Evolutionary conservation across 129 eudicot species (phyloP).

Genomic region (Pittosporum tobira): DNA sequence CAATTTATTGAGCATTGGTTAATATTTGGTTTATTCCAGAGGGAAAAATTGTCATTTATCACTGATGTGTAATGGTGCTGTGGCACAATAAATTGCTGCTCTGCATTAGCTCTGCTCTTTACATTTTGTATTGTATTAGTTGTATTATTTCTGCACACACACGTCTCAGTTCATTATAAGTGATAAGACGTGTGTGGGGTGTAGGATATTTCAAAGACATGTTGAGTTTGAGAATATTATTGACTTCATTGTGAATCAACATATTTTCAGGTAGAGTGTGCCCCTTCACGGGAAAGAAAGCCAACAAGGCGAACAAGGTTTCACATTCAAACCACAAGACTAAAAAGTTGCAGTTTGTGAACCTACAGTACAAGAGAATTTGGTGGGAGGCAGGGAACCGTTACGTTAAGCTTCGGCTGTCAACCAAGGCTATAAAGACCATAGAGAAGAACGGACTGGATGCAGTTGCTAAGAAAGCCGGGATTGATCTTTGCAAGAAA

Average conservation of each 20-base stretch:
- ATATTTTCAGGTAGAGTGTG: slow-evolving; percentile 73
- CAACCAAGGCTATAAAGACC: slow-evolving; percentile 92
- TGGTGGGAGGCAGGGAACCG: slow-evolving; percentile 99
- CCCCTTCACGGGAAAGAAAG: slow-evolving; percentile 93
- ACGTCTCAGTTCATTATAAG: too few relatives aligned
- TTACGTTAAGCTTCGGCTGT: slow-evolving; percentile 63
- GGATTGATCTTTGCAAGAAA: slow-evolving; percentile 77
- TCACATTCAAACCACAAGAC: slow-evolving; percentile 90
- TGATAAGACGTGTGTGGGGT: too few relatives aligned
- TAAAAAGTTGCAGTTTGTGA: slow-evolving; percentile 74
- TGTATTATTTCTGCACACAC: too few relatives aligned
- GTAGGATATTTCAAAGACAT: not conserved
- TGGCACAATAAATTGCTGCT: too few relatives aligned
- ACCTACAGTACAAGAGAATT: slow-evolving; percentile 73
- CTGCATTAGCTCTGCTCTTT: too few relatives aligned
- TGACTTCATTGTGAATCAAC: not conserved
- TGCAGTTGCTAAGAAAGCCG: slow-evolving; percentile 95
- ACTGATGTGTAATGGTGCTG: too few relatives aligned
- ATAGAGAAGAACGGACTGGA: slow-evolving; percentile 91
- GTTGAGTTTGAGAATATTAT: too few relatives aligned
- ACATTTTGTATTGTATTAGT: too few relatives aligned
- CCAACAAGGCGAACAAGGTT: slow-evolving; percentile 73
- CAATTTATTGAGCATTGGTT: too few relatives aligned
- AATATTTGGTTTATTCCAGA: too few relatives aligned
- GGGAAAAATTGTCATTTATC: too few relatives aligned